Percentiles rank a stretch among this genome's conserved stretches.
Evolutionary conservation across 306 rosid genomes (phyloP).

Genomic region (Cicer judaicum): DNA sequence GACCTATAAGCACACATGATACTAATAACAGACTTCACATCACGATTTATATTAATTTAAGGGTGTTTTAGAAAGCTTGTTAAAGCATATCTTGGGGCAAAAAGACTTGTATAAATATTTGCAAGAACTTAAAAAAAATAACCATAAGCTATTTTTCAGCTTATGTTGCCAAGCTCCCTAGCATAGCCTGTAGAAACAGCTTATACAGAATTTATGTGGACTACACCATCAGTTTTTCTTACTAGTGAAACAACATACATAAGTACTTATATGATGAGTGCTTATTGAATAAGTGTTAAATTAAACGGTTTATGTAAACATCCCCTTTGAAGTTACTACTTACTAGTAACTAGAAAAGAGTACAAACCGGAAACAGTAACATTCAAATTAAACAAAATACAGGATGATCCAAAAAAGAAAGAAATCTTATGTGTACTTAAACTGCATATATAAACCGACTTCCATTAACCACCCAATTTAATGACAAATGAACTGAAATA

Average conservation of each 20-base stretch:
- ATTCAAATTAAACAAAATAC: slow-evolving; percentile 26
- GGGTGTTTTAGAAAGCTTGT: background rate
- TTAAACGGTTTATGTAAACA: background rate
- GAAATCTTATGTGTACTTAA: background rate
- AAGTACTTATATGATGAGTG: too few species aligned
- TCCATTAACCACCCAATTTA: slow-evolving; percentile 11
- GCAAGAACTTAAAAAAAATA: background rate
- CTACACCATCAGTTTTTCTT: background rate
- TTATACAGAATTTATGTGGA: background rate
- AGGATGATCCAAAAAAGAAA: slow-evolving; percentile 1
- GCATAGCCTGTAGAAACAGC: background rate
- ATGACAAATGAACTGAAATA: background rate
- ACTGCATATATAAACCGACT: background rate
- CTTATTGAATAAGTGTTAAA: background rate
- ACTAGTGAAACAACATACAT: background rate
- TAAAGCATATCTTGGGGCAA: background rate
- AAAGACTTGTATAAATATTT: background rate
- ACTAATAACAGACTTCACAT: slow-evolving; percentile 2
- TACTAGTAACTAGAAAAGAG: slow-evolving; percentile 5
- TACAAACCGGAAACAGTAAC: background rate
- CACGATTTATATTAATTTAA: background rate
- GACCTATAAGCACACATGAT: slow-evolving; percentile 2
- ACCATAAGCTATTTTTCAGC: background rate
- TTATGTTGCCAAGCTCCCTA: background rate
- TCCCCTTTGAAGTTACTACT: background rate